Conservation (phyloP, 208 protist genomes). For the Trypanosoma cruzi region DNA sequence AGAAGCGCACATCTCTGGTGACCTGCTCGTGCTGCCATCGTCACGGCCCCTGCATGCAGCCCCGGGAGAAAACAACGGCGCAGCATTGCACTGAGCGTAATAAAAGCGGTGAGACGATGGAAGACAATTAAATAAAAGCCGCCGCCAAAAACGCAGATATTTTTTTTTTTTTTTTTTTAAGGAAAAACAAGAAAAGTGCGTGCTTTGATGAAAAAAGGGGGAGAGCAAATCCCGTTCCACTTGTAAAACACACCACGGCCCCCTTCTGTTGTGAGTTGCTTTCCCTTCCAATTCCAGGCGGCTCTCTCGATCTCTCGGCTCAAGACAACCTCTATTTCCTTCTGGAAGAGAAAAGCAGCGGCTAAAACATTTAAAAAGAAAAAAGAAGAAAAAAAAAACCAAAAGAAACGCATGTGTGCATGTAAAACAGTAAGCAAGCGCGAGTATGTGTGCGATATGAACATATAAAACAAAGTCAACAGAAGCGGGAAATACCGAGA, state of each 20-base stretch:
- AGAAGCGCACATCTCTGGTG: neutral
- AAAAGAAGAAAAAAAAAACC: constrained; percentile 4
- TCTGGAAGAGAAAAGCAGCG: neutral
- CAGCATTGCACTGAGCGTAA: constrained; percentile 1
- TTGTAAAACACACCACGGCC: neutral
- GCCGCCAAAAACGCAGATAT: neutral
- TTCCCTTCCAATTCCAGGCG: neutral
- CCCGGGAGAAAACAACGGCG: constrained; percentile 7
- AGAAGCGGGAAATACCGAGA: constrained; percentile 12
- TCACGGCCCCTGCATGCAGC: neutral
- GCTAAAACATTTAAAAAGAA: constrained; percentile 25
- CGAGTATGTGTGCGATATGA: too few relatives aligned
- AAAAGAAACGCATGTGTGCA: neutral
- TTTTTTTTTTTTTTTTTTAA: too few relatives aligned
- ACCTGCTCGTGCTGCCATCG: neutral
- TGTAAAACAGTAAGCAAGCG: neutral
- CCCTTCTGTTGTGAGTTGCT: neutral
- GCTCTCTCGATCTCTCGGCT: neutral
- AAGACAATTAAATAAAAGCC: neutral
- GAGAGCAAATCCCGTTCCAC: neutral
- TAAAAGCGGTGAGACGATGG: neutral
- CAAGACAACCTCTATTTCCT: neutral
- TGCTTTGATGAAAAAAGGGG: neutral
- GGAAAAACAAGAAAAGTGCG: neutral
- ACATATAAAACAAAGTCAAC: too few relatives aligned